These are phyloP conservation scores for Themeda triandra DNA, from an alignment of 176 grass and related monocot species.

Conservation along the genomic window DNA sequence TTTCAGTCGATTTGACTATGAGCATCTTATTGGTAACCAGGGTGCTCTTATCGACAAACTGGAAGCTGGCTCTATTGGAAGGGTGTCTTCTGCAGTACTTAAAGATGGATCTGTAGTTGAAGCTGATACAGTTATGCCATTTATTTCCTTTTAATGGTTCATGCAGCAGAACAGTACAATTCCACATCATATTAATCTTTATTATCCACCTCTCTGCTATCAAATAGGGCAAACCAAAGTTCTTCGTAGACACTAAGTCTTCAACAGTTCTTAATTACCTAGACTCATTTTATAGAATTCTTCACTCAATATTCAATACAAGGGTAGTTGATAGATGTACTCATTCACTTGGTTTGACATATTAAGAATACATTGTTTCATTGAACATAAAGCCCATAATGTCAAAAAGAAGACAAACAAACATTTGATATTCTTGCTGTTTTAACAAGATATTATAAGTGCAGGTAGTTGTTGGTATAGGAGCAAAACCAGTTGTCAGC, in stretches of 20 bases:
- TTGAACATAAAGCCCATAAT: not conserved
- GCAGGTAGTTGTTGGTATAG: constrained; percentile 92
- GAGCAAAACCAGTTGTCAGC: constrained; percentile 84
- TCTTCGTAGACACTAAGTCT: not conserved
- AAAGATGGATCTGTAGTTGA: constrained; percentile 85
- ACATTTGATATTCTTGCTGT: not conserved
- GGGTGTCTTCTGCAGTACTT: constrained; percentile 72
- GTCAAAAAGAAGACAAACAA: not conserved
- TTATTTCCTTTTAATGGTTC: constrained; percentile 7
- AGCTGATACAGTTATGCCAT: constrained; percentile 67
- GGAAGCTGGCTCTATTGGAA: constrained; percentile 86
- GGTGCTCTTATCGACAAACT: constrained; percentile 73
- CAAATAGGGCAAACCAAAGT: not conserved
- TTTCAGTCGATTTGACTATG: not conserved
- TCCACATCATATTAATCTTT: not conserved
- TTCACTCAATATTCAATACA: not conserved
- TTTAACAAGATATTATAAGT: constrained; percentile 15
- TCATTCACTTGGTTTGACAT: not conserved
- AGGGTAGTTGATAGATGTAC: not conserved
- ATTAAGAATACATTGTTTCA: not conserved
- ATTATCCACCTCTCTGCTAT: not conserved
- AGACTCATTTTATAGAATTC: not conserved
- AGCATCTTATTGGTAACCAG: constrained; percentile 26
- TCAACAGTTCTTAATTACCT: not conserved
- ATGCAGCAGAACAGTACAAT: not conserved